Percentiles rank a stretch among this genome's conserved stretches.
Conservation (phyloP, 2,329 filamentous ascomycete species). For the Colletotrichum navitas region DNA sequence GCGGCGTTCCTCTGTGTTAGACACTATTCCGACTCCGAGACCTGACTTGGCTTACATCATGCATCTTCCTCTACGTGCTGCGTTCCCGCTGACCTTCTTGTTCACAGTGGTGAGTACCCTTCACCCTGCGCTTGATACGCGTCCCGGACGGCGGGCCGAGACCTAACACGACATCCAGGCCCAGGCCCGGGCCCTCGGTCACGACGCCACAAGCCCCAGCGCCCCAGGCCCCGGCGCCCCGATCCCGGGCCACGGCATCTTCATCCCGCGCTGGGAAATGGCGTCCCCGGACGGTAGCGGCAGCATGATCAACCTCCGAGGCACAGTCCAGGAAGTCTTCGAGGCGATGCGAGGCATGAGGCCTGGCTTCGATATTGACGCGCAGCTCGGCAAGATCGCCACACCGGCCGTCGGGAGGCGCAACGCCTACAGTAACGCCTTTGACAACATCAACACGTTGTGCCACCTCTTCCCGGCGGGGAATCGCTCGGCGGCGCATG, state of each 20-base stretch:
- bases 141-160: no score
- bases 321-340: slow-evolving; percentile 23
- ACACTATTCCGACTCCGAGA: no score
- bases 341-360: not conserved
- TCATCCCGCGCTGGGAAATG: slow-evolving; percentile 18
- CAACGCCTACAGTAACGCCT: not conserved
- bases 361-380: slow-evolving; percentile 1
- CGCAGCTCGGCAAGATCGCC: not conserved
- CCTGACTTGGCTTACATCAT: not conserved
- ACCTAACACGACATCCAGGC: not conserved
- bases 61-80: not conserved
- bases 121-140: not conserved
- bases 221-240: slow-evolving; percentile 12
- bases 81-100: not conserved
- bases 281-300: slow-evolving; percentile 19
- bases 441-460: not conserved
- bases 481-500: slow-evolving; percentile 14
- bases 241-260: slow-evolving; percentile 14
- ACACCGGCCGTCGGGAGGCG: not conserved
- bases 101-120: not conserved
- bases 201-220: not conserved
- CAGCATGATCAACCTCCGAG: slow-evolving; percentile 8
- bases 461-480: slow-evolving; percentile 29
- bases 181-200: not conserved
- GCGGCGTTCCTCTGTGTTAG: not conserved